Evolutionary conservation across 2,329 filamentous ascomycete species (phyloP).

Genomic region (Thyridium curvatum): DNA sequence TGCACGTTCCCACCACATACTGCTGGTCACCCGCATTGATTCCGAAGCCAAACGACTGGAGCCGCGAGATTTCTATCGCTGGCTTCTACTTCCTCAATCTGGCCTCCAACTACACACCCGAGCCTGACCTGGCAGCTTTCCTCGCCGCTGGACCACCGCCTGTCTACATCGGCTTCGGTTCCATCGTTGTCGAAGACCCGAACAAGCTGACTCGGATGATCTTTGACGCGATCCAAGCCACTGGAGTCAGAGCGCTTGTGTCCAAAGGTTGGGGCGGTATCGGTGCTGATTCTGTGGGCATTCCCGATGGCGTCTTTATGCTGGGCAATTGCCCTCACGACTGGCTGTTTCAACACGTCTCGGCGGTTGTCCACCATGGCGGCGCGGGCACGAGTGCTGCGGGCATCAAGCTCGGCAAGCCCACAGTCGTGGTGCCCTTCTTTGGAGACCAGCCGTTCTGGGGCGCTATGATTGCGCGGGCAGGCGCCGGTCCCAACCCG

Average conservation of each 20-base stretch:
- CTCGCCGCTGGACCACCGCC: conserved; percentile 63
- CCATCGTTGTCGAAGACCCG: conserved; percentile 74
- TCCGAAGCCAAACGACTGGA: conserved; percentile 22
- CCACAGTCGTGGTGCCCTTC: conserved; percentile 80
- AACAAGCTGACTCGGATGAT: conserved; percentile 64
- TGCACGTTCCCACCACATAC: conserved; percentile 81
- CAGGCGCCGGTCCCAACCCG: conserved; percentile 65
- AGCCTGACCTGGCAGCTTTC: conserved; percentile 59
- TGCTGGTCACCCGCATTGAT: conserved; percentile 79
- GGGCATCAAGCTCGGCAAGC: conserved; percentile 73
- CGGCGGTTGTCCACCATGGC: conserved; percentile 80
- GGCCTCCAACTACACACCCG: conserved; percentile 59
- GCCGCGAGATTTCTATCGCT: conserved; percentile 61
- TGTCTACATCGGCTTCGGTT: conserved; percentile 78
- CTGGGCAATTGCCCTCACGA: conserved; percentile 82
- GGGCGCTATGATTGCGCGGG: conserved; percentile 68
- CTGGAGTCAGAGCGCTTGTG: conserved; percentile 71
- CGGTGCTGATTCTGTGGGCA: conserved; percentile 60
- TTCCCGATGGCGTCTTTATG: conserved; percentile 77
- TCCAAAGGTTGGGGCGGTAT: conserved; percentile 87
- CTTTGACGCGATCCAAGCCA: conserved; percentile 60
- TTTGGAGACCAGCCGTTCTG: conserved; percentile 83
- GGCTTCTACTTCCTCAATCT: conserved; percentile 73
- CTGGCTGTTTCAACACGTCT: conserved; percentile 79
- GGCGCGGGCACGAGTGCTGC: conserved; percentile 84